A percentile compares a stretch with the other conserved stretches of the same genome.
Conservation (phyloP, 2,329 filamentous ascomycete species). For the Calonectria ilicicola region DNA sequence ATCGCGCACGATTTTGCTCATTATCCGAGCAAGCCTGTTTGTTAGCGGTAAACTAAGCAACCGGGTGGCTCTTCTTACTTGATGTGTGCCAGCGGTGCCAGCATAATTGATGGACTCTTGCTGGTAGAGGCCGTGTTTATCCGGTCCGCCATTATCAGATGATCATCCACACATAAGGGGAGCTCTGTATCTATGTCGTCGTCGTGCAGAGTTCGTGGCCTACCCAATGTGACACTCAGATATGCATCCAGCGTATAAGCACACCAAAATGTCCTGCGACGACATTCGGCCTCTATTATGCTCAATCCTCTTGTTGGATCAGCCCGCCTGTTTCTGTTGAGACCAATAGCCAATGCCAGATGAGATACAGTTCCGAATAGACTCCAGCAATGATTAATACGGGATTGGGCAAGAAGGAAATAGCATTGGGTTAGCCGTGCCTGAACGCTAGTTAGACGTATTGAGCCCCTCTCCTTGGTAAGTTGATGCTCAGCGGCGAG, state of each 20-base stretch:
- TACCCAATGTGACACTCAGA: constrained; percentile 37
- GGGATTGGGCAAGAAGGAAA: constrained; percentile 57
- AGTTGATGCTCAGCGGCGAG: constrained; percentile 52
- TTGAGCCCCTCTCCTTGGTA: constrained; percentile 51
- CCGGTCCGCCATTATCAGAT: constrained; percentile 31
- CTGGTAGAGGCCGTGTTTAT: constrained; percentile 21
- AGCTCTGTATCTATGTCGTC: constrained; percentile 42
- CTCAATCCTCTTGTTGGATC: constrained; percentile 28
- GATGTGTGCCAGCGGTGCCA: constrained; percentile 50
- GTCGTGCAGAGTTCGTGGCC: constrained; percentile 40
- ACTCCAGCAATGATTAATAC: constrained; percentile 61
- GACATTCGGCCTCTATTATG: constrained; percentile 36
- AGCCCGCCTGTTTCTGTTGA: constrained; percentile 34
- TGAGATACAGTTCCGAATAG: constrained; percentile 57
- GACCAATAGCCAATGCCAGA: constrained; percentile 51
- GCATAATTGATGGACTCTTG: constrained; percentile 44
- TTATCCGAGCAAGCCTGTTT: constrained; percentile 49
- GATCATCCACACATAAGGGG: constrained; percentile 38
- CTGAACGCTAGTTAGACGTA: constrained; percentile 54
- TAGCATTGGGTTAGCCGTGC: constrained; percentile 56
- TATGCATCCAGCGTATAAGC: constrained; percentile 41
- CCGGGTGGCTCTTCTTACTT: constrained; percentile 37
- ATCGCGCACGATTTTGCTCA: constrained; percentile 49
- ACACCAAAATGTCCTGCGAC: constrained; percentile 41
- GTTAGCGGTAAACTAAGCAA: not conserved